Base-by-base conservation (phyloP, 2,329 filamentous ascomycete species). In the Fusarium decemcellulare region DNA sequence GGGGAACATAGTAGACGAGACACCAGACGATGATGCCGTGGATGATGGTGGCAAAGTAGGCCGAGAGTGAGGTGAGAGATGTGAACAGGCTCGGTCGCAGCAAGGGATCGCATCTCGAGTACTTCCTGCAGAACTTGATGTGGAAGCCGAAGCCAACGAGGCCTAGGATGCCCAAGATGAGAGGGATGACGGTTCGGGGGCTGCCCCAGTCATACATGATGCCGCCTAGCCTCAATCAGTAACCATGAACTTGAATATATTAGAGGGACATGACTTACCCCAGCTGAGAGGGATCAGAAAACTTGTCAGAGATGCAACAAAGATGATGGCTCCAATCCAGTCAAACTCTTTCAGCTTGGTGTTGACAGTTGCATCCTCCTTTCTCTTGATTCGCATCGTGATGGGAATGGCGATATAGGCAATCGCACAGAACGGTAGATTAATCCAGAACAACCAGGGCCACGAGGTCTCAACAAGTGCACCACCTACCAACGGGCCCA, bases 381-480 rank as follows among this genome's bases (percentile, higher is more conserved):
- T 72, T 53, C 68, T 57, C 10, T 67, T 59, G 11, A 73, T 70
- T 10, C 50, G 40, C 47, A 73, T 67, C 14, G 71, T 73, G 8
- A 73, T 27, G 2, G 69, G 71, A 5, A 73, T 69, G 1, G 61
- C 62, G 10, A 73, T 36, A 15, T 67, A 73, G 4, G 64, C 69
- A 6, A 74, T 32, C 8, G 36, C 71, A n/a, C 71, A 72, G 71
- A 90, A 85, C 3, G 88, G 88, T 2, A 90, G 77, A 68, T 91
- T 91, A 70, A 90, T 83, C 83, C 86, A 92, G 73, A 91, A 90
- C 51, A 91, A 86, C 89, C 89, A 92, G 9, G 85, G 78, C 89
- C 88, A 90, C 1, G 78, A 79, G 44, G 83, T 79, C 59, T 87
- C 81, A 4, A 86, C 81, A 62, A 89, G 87, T 2, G 82, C 86